These are phyloP conservation scores for Castanospermum australe DNA, from an alignment of 306 rosid species.

Conservation along the genomic window DNA sequence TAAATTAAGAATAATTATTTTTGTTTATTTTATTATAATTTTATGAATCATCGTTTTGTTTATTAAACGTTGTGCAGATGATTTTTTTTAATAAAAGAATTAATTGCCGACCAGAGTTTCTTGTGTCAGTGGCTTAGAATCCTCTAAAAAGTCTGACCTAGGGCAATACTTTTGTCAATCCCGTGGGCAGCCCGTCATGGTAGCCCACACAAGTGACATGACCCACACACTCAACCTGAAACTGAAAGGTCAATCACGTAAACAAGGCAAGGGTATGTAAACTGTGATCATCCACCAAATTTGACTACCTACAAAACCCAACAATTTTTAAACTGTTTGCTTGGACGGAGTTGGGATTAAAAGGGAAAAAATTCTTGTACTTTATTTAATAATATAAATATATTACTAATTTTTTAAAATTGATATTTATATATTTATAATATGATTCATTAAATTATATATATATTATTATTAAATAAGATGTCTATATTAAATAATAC, in stretches of 20 bases:
- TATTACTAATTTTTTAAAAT: no score
- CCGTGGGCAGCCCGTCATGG: constrained; percentile 82
- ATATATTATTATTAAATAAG: no score
- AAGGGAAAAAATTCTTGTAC: no score
- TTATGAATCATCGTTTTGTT: no score
- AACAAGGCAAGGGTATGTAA: constrained; percentile 39
- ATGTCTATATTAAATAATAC: no score
- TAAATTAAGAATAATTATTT: no score
- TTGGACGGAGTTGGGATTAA: constrained; percentile 28
- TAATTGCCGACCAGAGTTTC: constrained; percentile 67
- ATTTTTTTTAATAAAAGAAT: neutral
- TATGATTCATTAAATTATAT: no score
- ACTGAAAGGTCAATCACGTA: constrained; percentile 61
- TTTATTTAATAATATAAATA: no score
- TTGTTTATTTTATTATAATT: no score
- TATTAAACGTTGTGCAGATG: no score
- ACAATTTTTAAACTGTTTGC: constrained; percentile 36
- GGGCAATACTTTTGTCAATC: constrained; percentile 71
- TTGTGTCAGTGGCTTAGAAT: constrained; percentile 56
- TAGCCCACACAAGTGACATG: constrained; percentile 73
- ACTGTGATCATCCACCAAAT: constrained; percentile 42
- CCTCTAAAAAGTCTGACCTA: constrained; percentile 50
- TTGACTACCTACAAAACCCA: constrained; percentile 64
- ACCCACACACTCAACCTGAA: constrained; percentile 55
- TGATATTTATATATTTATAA: no score